A percentile compares a stretch with the other conserved stretches of the same genome.
Evolutionary conservation across 208 protist genomes (phyloP).

Genomic region (Leishmania mexicana): DNA sequence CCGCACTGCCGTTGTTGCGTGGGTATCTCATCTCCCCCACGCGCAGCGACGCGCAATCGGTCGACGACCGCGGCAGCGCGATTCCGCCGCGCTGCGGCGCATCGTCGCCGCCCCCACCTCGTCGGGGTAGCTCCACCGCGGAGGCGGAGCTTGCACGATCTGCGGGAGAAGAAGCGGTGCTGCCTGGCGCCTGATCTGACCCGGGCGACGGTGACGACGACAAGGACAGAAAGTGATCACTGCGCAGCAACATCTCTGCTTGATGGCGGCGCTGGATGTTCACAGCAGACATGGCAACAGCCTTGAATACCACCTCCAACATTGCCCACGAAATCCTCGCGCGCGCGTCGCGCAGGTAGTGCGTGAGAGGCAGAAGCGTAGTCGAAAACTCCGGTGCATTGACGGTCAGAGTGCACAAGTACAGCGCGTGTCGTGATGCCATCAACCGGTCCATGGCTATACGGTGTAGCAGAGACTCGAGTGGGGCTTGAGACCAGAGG

Average conservation of each 20-base stretch:
- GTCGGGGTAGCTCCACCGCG: neutral
- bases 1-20: neutral
- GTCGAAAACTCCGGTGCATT: conserved; percentile 29
- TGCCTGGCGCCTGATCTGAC: neutral
- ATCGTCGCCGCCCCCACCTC: neutral
- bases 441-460: conserved; percentile 30
- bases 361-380: conserved; percentile 25
- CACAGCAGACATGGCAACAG: conserved; percentile 31
- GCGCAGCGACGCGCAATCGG: neutral
- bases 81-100: neutral
- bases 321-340: conserved; percentile 27
- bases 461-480: conserved; percentile 35
- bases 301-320: conserved; percentile 37
- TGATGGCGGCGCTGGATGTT: conserved; percentile 34
- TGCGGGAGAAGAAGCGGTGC: neutral
- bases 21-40: conserved; percentile 14
- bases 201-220: neutral
- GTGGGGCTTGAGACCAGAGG: conserved; percentile 22
- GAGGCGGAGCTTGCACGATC: neutral
- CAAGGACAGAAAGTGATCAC: neutral
- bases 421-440: conserved; percentile 25
- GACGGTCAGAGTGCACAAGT: conserved; percentile 36
- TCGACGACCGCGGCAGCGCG: conserved; percentile 3
- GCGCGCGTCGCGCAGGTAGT: conserved; percentile 33
- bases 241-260: conserved; percentile 14